Evolutionary conservation across 2,329 filamentous ascomycete species (phyloP).

Genomic region (Seiridium cupressi): DNA sequence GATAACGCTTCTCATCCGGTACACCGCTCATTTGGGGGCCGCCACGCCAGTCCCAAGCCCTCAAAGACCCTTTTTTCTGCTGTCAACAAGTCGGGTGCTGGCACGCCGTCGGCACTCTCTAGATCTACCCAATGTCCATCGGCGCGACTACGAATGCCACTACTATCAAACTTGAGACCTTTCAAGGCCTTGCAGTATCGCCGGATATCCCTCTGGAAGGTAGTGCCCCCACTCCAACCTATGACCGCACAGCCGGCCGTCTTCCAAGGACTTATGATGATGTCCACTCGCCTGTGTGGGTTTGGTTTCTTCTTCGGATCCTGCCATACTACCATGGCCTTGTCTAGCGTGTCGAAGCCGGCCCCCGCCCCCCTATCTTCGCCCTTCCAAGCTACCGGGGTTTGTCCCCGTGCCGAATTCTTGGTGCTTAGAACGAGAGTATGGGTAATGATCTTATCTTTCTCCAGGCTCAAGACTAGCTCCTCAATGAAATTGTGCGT

Average conservation of each 20-base stretch:
- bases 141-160: constrained; percentile 69
- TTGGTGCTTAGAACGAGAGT: constrained; percentile 69
- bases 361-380: constrained; percentile 39
- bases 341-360: constrained; percentile 87
- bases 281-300: constrained; percentile 82
- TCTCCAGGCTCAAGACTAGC: constrained; percentile 71
- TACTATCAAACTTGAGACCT: constrained; percentile 86
- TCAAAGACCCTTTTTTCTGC: constrained; percentile 82
- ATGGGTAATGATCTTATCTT: constrained; percentile 72
- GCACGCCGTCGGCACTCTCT: constrained; percentile 50
- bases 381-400: constrained; percentile 52
- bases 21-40: constrained; percentile 65
- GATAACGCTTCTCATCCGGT: constrained; percentile 45
- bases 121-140: constrained; percentile 69
- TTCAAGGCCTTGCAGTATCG: constrained; percentile 73
- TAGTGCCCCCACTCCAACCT: constrained; percentile 86
- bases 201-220: constrained; percentile 83
- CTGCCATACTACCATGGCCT: constrained; percentile 92
- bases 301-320: constrained; percentile 68
- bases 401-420: constrained; percentile 71
- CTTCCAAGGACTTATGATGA: constrained; percentile 85
- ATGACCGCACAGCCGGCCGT: constrained; percentile 85
- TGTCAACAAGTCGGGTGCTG: constrained; percentile 63
- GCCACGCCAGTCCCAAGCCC: constrained; percentile 68
- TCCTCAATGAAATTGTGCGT: constrained; percentile 70